Conservation (phyloP, 495 filamentous ascomycete species). For the Geoglossum glabrum region DNA sequence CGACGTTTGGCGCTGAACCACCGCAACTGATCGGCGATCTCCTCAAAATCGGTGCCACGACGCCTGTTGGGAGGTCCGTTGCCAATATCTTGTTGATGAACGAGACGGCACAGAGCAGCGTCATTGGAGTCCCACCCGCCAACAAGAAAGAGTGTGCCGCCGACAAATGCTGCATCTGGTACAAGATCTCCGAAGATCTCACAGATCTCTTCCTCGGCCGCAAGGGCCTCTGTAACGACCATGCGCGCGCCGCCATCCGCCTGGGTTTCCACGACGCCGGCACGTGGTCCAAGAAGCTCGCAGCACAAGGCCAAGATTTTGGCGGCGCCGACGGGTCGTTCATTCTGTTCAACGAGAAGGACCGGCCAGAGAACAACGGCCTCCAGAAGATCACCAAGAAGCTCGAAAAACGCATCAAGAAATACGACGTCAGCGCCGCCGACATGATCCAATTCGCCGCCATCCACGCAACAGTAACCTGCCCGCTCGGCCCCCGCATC, state of each 20-base stretch:
- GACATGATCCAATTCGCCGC: slow-evolving; percentile 18
- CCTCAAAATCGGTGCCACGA: slow-evolving; percentile 6
- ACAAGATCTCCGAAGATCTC: slow-evolving; percentile 21
- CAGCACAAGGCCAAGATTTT: slow-evolving; percentile 4
- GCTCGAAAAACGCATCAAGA: slow-evolving; percentile 10
- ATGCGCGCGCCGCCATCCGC: slow-evolving; percentile 16
- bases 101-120: slow-evolving; percentile 10
- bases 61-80: slow-evolving; percentile 12
- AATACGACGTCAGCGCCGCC: slow-evolving; percentile 14
- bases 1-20: too few species aligned
- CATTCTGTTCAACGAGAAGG: slow-evolving; percentile 13
- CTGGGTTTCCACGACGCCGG: slow-evolving; percentile 21
- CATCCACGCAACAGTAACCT: slow-evolving; percentile 15
- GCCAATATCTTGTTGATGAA: slow-evolving; percentile 13
- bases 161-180: slow-evolving; percentile 25
- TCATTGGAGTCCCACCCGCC: slow-evolving; percentile 7
- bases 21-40: slow-evolving; percentile 20
- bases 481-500: slow-evolving; percentile 18
- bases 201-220: slow-evolving; percentile 10
- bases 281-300: slow-evolving; percentile 11
- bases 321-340: slow-evolving; percentile 19
- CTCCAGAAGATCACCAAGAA: slow-evolving; percentile 10
- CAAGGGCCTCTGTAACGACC: slow-evolving; percentile 9
- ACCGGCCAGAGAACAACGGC: slow-evolving; percentile 13
- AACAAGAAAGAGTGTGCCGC: slow-evolving; percentile 9